Percentiles rank a stretch among this genome's conserved stretches.
Evolutionary conservation across 1,284 basidiomycete species (phyloP).

Genomic region (Nidula niveotomentosa): DNA sequence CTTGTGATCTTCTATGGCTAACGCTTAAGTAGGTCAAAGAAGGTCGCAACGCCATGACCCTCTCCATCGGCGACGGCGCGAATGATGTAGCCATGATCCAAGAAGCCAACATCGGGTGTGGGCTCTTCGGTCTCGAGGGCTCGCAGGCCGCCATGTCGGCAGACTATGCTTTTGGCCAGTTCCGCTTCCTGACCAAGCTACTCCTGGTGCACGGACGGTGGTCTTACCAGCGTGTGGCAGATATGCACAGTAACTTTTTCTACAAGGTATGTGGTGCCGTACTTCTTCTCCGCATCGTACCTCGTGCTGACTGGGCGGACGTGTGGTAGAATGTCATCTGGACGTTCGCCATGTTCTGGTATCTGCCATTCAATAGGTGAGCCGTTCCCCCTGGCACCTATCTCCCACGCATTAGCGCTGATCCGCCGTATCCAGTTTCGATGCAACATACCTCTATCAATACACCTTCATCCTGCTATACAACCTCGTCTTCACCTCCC

Average conservation of each 20-base stretch:
- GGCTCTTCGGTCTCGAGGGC: conserved; percentile 92
- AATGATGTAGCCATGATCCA: conserved; percentile 99
- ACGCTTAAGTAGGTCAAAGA: conserved; percentile 76
- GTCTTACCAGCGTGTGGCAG: conserved; percentile 96
- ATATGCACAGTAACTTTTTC: conserved; percentile 98
- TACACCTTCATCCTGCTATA: conserved; percentile 92
- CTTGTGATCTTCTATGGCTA: conserved; percentile 4
- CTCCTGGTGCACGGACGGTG: conserved; percentile 95
- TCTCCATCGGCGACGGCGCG: conserved; percentile 96
- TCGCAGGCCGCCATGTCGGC: conserved; percentile 99
- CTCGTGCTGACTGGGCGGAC: conserved; percentile 4
- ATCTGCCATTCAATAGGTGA: conserved; percentile 83
- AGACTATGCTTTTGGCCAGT: conserved; percentile 98
- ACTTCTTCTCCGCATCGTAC: neutral
- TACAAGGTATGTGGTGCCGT: conserved; percentile 71
- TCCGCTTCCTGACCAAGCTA: conserved; percentile 91
- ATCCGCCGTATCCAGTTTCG: conserved; percentile 57
- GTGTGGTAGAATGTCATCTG: conserved; percentile 76
- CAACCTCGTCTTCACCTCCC: conserved; percentile 92
- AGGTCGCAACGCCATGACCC: conserved; percentile 92
- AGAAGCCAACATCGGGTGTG: conserved; percentile 96
- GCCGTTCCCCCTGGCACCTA: conserved; percentile 15
- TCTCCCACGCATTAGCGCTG: neutral
- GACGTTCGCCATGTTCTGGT: conserved; percentile 96
- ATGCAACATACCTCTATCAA: conserved; percentile 94